Evolutionary conservation across 176 grass and related monocot species (phyloP).

Genomic region (Lolium perenne): DNA sequence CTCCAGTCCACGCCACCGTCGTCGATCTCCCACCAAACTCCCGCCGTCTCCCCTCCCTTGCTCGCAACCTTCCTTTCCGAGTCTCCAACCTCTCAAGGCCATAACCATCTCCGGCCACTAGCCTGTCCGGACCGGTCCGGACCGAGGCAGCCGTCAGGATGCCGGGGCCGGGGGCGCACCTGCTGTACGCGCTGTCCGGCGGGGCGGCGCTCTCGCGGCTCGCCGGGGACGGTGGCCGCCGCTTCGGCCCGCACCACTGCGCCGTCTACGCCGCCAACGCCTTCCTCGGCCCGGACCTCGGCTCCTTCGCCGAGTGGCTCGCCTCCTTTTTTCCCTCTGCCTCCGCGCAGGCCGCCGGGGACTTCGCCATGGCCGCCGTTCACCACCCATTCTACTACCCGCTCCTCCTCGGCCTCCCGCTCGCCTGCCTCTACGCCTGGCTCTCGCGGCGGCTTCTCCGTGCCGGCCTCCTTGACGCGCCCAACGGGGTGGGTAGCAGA

Average conservation of each 20-base stretch:
- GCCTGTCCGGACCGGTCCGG: too few relatives aligned
- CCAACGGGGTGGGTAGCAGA: slow-evolving; percentile 49
- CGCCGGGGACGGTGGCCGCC: slow-evolving; percentile 40
- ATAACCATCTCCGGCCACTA: too few relatives aligned
- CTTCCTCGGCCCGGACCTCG: slow-evolving; percentile 93
- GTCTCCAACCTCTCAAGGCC: too few relatives aligned
- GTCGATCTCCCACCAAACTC: not conserved
- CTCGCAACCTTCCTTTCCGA: not conserved
- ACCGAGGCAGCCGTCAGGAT: slow-evolving; percentile 30
- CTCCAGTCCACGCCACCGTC: not conserved
- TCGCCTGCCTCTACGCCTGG: slow-evolving; percentile 73
- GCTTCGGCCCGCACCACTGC: slow-evolving; percentile 90
- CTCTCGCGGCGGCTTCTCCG: slow-evolving; percentile 55
- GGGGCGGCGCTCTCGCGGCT: slow-evolving; percentile 66
- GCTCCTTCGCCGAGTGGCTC: slow-evolving; percentile 90
- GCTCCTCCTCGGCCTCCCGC: slow-evolving; percentile 75
- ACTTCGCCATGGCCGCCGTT: slow-evolving; percentile 69
- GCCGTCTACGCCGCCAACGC: slow-evolving; percentile 80
- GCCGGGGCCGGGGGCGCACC: slow-evolving; percentile 89
- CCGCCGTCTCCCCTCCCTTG: not conserved
- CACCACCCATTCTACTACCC: slow-evolving; percentile 92
- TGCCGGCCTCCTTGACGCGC: slow-evolving; percentile 56
- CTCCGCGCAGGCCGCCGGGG: slow-evolving; percentile 12
- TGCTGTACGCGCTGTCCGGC: slow-evolving; percentile 78
- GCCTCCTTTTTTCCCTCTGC: slow-evolving; percentile 51